Conservation (phyloP, 1,139 yeast genomes). For the Blastobotrys serpentis region DNA sequence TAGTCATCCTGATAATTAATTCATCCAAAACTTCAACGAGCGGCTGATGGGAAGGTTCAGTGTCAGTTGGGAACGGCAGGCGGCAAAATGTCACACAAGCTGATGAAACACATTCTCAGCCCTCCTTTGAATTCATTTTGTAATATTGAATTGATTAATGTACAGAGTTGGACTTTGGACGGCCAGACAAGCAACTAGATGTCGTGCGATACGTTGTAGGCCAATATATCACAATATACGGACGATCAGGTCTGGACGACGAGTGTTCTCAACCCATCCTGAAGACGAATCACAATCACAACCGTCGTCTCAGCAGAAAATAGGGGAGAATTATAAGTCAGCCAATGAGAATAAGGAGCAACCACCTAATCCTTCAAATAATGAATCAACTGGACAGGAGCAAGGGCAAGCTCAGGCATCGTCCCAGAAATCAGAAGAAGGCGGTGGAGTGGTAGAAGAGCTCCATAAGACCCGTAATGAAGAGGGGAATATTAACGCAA, state of each 20-base stretch:
- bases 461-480: background rate
- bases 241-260: slow-evolving; percentile 6
- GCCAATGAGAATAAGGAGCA: background rate
- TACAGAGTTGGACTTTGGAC: slow-evolving; percentile 8
- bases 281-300: slow-evolving; percentile 11
- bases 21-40: no score
- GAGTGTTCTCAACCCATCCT: slow-evolving; percentile 6
- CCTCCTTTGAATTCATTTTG: background rate
- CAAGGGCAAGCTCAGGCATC: no score
- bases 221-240: background rate
- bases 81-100: background rate
- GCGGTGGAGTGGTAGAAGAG: background rate
- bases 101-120: background rate
- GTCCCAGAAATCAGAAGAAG: background rate
- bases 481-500: background rate
- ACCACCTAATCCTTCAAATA: no score
- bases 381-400: no score
- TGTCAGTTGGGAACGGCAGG: background rate
- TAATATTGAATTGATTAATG: slow-evolving; percentile 2
- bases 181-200: slow-evolving; percentile 2
- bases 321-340: background rate
- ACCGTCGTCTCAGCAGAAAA: slow-evolving; percentile 2
- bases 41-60: no score
- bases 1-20: no score
- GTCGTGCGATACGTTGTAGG: background rate